Percentiles rank a stretch among this genome's conserved stretches.
phyloP scores from a whole-genome alignment of 1,284 basidiomycete genomes.

The Cutaneotrichosporon mucoides region DNA sequence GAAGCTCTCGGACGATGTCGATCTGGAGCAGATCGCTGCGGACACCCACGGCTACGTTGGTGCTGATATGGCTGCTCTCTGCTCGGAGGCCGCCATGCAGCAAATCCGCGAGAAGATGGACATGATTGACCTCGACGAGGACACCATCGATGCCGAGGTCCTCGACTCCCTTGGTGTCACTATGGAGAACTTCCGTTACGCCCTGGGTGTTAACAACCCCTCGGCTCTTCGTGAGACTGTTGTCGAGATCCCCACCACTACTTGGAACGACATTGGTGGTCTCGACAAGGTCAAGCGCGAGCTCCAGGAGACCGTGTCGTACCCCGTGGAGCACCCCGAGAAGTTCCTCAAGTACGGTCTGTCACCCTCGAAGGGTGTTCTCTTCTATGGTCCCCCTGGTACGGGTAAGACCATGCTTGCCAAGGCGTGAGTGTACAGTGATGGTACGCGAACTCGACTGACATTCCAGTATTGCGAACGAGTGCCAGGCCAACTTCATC shows the following conservation, averaged over 20 bases:
- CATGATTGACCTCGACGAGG: slow-evolving; percentile 84
- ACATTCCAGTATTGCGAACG: slow-evolving; percentile 72
- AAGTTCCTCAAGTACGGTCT: slow-evolving; percentile 99
- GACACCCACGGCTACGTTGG: slow-evolving; percentile 99
- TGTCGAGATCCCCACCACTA: slow-evolving; percentile 91
- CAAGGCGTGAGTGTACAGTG: slow-evolving; percentile 57
- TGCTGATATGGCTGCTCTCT: slow-evolving; percentile 93
- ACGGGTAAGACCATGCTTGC: slow-evolving; percentile 95
- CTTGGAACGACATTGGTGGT: slow-evolving; percentile 99
- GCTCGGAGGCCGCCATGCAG: slow-evolving; percentile 97
- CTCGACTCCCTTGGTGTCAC: slow-evolving; percentile 95
- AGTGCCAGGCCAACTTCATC: slow-evolving; percentile 86
- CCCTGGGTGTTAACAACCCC: slow-evolving; percentile 90
- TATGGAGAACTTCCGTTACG: slow-evolving; percentile 98
- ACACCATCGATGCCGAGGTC: slow-evolving; percentile 97
- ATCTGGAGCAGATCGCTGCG: slow-evolving; percentile 96
- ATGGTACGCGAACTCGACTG: background rate
- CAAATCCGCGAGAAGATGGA: slow-evolving; percentile 99
- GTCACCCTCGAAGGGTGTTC: slow-evolving; percentile 97
- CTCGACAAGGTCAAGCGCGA: slow-evolving; percentile 99
- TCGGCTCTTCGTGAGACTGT: slow-evolving; percentile 94
- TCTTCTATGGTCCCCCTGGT: slow-evolving; percentile 89
- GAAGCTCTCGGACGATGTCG: slow-evolving; percentile 97
- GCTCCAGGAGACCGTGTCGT: slow-evolving; percentile 98
- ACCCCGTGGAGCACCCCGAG: slow-evolving; percentile 99